Percentiles rank a stretch among this genome's conserved stretches.
Conservation (phyloP, 2,329 filamentous ascomycete species). For the Chrysosporium queenslandicum region DNA sequence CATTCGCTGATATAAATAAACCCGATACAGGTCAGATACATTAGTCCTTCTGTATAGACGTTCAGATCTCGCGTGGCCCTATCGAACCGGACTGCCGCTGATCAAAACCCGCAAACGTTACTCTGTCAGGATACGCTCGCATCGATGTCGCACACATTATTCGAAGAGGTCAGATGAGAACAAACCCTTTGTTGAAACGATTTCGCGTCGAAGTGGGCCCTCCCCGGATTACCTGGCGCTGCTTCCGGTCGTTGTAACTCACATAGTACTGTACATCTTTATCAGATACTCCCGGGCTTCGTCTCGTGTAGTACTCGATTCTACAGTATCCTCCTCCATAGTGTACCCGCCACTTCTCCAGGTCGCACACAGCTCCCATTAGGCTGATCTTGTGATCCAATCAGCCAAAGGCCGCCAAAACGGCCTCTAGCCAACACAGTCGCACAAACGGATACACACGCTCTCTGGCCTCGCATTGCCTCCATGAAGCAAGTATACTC, state of each 20-base stretch:
- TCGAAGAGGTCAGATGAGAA: not conserved
- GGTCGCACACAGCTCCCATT: too few relatives aligned
- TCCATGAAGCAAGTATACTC: too few relatives aligned
- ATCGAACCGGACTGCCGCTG: not conserved
- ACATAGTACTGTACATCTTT: too few relatives aligned
- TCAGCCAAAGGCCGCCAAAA: not conserved
- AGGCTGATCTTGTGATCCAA: not conserved
- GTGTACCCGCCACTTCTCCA: too few relatives aligned
- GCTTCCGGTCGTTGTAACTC: too few relatives aligned
- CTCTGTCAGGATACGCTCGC: not conserved
- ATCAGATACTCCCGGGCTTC: too few relatives aligned
- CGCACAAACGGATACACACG: too few relatives aligned
- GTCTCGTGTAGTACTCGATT: too few relatives aligned
- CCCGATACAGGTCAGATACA: not conserved
- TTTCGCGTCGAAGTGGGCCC: not conserved
- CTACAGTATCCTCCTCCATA: too few relatives aligned
- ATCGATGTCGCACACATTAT: not conserved
- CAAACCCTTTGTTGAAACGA: not conserved
- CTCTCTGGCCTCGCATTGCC: too few relatives aligned
- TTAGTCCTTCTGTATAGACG: not conserved
- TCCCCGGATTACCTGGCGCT: not conserved
- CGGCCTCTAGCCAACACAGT: not conserved
- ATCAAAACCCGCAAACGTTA: not conserved
- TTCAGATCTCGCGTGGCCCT: not conserved
- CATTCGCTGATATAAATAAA: not conserved